Evolutionary conservation across 2,329 filamentous ascomycete species (phyloP).

Genomic region (Rhynchosporium graminicola): DNA sequence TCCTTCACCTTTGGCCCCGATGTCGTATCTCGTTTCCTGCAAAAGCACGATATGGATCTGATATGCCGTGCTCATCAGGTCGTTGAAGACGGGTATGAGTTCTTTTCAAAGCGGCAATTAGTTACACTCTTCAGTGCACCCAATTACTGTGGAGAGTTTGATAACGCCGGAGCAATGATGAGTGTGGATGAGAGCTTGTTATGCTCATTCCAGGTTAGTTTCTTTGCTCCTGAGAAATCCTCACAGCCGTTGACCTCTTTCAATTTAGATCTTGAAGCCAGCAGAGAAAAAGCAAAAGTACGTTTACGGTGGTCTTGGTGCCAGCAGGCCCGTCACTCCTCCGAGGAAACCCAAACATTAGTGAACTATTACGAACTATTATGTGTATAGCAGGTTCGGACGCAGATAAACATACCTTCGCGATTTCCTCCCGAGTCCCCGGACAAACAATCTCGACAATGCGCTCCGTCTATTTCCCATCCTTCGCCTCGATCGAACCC

Average conservation of each 20-base stretch:
- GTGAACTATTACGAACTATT: constrained; percentile 69
- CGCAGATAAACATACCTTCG: constrained; percentile 68
- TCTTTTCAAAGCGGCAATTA: constrained; percentile 97
- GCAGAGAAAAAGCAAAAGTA: constrained; percentile 99
- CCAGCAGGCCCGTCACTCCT: constrained; percentile 69
- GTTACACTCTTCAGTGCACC: constrained; percentile 97
- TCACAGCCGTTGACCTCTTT: constrained; percentile 28
- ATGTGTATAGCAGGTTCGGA: constrained; percentile 85
- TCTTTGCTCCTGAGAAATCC: neutral
- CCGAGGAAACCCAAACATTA: constrained; percentile 67
- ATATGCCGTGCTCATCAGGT: constrained; percentile 99
- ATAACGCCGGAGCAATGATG: constrained; percentile 99
- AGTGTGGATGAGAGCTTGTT: constrained; percentile 97
- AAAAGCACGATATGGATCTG: constrained; percentile 99
- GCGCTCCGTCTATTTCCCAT: constrained; percentile 27
- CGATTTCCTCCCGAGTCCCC: constrained; percentile 35
- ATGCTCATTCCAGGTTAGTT: constrained; percentile 91
- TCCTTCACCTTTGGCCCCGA: constrained; percentile 98
- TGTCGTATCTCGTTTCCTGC: constrained; percentile 93
- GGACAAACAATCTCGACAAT: constrained; percentile 34
- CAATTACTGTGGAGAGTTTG: constrained; percentile 99
- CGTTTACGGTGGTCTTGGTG: constrained; percentile 74
- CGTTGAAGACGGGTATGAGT: constrained; percentile 98
- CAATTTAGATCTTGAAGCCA: constrained; percentile 85
- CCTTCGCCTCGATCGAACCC: constrained; percentile 29